These are phyloP conservation scores for Euptelea pleiosperma DNA, from an alignment of 164 flowering plant species.

Conservation along the genomic window DNA sequence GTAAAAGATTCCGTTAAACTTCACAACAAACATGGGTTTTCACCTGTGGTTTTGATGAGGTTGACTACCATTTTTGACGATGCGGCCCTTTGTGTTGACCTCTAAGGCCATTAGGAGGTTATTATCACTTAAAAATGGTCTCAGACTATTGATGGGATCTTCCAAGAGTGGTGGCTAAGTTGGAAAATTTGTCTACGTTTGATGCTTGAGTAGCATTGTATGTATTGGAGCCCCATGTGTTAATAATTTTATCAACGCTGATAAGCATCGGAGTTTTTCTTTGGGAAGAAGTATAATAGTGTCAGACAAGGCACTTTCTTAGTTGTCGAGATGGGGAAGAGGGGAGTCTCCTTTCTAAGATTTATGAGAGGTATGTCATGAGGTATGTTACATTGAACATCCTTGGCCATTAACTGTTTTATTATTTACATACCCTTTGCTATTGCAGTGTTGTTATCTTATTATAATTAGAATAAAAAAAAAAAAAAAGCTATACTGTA, in stretches of 20 bases:
- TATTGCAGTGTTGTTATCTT: too few relatives aligned
- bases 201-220: slow-evolving; percentile 30
- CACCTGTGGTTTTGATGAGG: too few relatives aligned
- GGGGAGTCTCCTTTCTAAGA: slow-evolving; percentile 52
- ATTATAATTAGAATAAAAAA: too few relatives aligned
- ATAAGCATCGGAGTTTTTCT: slow-evolving; percentile 3
- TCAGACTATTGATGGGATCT: slow-evolving; percentile 19
- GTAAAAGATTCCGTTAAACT: too few relatives aligned
- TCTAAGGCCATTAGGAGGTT: slow-evolving; percentile 34
- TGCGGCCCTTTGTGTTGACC: slow-evolving; percentile 36
- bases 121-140: slow-evolving; percentile 23
- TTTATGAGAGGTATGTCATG: slow-evolving; percentile 61
- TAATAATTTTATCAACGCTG: not conserved
- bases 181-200: slow-evolving; percentile 20
- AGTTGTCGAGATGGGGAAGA: slow-evolving; percentile 84
- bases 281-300: slow-evolving; percentile 6
- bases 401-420: too few relatives aligned
- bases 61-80: too few relatives aligned
- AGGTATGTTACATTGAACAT: slow-evolving; percentile 45
- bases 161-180: not conserved
- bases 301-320: slow-evolving; percentile 56
- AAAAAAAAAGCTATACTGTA: too few relatives aligned
- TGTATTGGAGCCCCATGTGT: slow-evolving; percentile 17
- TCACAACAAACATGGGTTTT: too few relatives aligned
- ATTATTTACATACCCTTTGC: too few relatives aligned